phyloP scores from a whole-genome alignment of 768 basidiomycete species.

The Infundibulicybe gibba region DNA sequence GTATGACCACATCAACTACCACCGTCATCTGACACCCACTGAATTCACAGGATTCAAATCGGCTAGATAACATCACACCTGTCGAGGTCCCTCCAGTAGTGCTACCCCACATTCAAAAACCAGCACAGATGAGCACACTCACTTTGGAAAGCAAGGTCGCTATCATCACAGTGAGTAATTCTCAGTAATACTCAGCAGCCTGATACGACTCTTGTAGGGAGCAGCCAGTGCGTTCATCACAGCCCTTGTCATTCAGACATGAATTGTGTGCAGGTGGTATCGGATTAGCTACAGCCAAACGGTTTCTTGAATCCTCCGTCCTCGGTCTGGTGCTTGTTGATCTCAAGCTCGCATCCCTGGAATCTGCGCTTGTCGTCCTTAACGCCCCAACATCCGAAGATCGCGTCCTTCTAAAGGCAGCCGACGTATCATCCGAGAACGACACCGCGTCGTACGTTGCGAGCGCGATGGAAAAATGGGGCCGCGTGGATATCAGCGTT shows the following conservation, averaged over 20 bases:
- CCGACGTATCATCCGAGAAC: conserved; percentile 4
- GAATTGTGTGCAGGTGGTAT: conserved; percentile 3
- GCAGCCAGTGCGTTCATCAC: not conserved
- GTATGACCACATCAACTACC: too few species aligned
- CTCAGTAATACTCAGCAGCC: not conserved
- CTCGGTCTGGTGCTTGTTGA: conserved; percentile 7
- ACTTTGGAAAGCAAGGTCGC: not conserved
- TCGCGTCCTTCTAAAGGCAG: not conserved
- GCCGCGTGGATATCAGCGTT: conserved; percentile 8
- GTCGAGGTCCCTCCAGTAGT: too few species aligned
- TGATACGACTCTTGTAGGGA: not conserved
- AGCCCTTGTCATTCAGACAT: not conserved
- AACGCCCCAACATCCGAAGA: not conserved
- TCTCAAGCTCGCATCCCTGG: not conserved
- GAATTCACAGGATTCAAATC: too few species aligned
- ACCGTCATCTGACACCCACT: too few species aligned
- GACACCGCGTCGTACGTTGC: conserved; percentile 1
- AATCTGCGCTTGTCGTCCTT: not conserved
- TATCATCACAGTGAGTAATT: not conserved
- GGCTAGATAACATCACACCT: too few species aligned
- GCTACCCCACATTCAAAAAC: too few species aligned
- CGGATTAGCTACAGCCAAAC: conserved; percentile 1
- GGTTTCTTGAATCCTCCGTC: not conserved
- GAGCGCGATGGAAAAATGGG: conserved; percentile 6
- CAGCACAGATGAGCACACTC: too few species aligned